Evolutionary conservation across 2,329 filamentous ascomycete genomes (phyloP).

Genomic region (Bipolaris oryzae): DNA sequence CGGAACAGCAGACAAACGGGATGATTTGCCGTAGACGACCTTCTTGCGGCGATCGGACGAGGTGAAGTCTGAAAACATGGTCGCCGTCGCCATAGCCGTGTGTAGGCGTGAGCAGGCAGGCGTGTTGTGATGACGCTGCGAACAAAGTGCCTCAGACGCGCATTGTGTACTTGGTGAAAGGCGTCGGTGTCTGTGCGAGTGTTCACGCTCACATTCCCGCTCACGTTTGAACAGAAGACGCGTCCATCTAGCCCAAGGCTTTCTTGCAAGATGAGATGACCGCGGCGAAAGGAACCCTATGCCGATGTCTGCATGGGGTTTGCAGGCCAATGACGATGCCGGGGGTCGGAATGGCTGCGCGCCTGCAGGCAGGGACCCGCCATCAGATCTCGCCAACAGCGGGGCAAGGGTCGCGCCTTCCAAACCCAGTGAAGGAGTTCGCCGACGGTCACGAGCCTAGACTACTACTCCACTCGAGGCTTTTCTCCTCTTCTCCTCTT

Average conservation of each 20-base stretch:
- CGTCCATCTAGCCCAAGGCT: conserved; percentile 7
- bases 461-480: conserved; percentile 22
- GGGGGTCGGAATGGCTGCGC: conserved; percentile 21
- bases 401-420: conserved; percentile 30
- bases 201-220: conserved; percentile 5
- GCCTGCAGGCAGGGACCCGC: conserved; percentile 24
- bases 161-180: conserved; percentile 23
- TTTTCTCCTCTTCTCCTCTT: conserved; percentile 24
- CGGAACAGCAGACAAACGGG: conserved; percentile 29
- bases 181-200: not conserved
- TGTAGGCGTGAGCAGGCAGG: conserved; percentile 11
- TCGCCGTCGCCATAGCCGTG: conserved; percentile 29
- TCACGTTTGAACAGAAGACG: conserved; percentile 9
- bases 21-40: conserved; percentile 47
- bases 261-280: conserved; percentile 2
- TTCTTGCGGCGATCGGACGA: conserved; percentile 46
- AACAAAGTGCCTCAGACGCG: conserved; percentile 22
- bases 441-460: conserved; percentile 46
- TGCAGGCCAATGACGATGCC: conserved; percentile 26
- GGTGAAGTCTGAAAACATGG: conserved; percentile 39
- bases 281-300: conserved; percentile 16
- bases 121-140: conserved; percentile 15
- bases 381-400: conserved; percentile 18
- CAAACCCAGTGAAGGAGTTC: conserved; percentile 34
- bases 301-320: conserved; percentile 10